Evolutionary conservation across 208 protist genomes (phyloP).

Genomic region (Novymonas esmeraldas): DNA sequence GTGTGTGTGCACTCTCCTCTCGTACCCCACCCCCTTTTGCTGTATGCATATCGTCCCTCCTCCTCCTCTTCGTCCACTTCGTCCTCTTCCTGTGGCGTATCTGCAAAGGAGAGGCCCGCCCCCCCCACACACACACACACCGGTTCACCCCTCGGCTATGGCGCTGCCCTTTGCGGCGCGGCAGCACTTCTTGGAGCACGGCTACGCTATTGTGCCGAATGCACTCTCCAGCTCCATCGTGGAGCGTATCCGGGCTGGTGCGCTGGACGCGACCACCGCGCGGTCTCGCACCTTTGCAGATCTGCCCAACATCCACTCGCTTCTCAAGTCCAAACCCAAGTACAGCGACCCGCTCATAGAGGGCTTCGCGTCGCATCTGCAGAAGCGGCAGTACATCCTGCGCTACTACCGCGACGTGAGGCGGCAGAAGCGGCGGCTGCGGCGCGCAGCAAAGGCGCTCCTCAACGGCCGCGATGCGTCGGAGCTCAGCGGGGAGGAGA

Average conservation of each 20-base stretch:
- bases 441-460: conserved; percentile 36
- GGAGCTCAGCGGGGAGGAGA: conserved; percentile 63
- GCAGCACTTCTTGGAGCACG: conserved; percentile 76
- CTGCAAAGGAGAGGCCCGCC: too few species aligned
- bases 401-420: conserved; percentile 48
- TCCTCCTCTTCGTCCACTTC: too few species aligned
- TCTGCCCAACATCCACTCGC: conserved; percentile 63
- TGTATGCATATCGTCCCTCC: too few species aligned
- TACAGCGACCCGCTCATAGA: conserved; percentile 59
- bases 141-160: conserved; percentile 22
- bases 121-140: background rate
- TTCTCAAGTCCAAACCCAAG: conserved; percentile 55
- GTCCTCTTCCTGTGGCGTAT: too few species aligned
- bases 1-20: too few species aligned
- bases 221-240: conserved; percentile 36
- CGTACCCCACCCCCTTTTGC: too few species aligned
- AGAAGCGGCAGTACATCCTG: conserved; percentile 64
- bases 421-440: conserved; percentile 38
- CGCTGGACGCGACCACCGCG: conserved; percentile 51
- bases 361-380: conserved; percentile 48
- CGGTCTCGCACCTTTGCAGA: conserved; percentile 62
- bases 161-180: conserved; percentile 56
- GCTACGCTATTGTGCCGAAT: conserved; percentile 77
- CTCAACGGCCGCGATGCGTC: conserved; percentile 57
- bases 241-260: conserved; percentile 38